Evolutionary conservation across 257 asterid species (phyloP), one percentile per base, ranked within the genome.

Genomic region (Striga asiatica): DNA sequence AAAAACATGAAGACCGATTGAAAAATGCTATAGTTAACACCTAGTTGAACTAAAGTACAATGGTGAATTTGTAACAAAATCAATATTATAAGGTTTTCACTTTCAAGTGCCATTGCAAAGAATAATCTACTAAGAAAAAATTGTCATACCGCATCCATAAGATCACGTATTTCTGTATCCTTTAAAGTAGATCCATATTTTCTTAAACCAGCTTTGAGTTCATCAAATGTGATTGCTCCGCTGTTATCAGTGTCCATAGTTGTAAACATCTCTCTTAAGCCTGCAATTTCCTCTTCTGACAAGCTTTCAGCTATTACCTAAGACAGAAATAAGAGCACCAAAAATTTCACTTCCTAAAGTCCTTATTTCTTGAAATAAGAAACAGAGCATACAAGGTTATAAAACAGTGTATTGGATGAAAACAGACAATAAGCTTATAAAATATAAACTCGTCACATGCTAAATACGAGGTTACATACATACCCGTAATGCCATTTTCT

Each of bases 251-350:
- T 80, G 73, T 85, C 95, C 95, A 85, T 85, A 60, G 95, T 86
- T 76, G 41, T 76, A 66, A 85, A 85, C 95, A 85, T 85, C 74
- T 82, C 95, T 66, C 71, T 85, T 47, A 85, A 71, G 58, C 95
- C 95, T 16, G 95, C 95, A 64, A 85, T 85, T 74, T 85, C 95
- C 77, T 85, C 95, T 67, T 85, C 95, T 22, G 95, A 85, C 79
- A 81, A 74, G 72, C 95, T 85, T 71, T 85, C 95, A 67, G 95
- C 95, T 56, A 85, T 85, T 42, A 85, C 95, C 95, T 84, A 78
- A n/a, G 67, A 69, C 32, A 47, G 59, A 75, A 47, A 47, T 50
- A 50, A 48, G 14, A 22, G 19, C 25, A 2, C n/a, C 38, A 50
- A 43, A 21, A 60, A 29, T 48, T 29, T 49, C 34, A 61, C 13